phyloP scores from a whole-genome alignment of 768 basidiomycete genomes.

The Podaxis carcinomalis region DNA sequence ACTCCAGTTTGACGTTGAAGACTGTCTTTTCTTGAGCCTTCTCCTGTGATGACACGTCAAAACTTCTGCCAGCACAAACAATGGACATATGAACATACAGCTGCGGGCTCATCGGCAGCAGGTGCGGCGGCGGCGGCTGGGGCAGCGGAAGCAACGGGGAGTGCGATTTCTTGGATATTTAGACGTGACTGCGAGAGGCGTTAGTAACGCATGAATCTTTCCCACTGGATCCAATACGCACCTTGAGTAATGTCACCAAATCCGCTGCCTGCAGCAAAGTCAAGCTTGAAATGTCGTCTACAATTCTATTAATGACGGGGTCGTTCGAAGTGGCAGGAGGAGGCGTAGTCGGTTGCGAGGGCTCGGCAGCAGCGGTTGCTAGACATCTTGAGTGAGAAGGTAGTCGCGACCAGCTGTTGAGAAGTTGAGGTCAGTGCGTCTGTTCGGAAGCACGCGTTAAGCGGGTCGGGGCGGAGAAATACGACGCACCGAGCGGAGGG shows the following conservation, averaged over 20 bases:
- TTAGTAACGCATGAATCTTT: neutral
- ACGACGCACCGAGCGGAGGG: conserved; percentile 30
- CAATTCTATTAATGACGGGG: conserved; percentile 74
- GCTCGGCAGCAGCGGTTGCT: conserved; percentile 46
- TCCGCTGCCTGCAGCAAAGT: conserved; percentile 94
- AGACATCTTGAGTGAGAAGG: conserved; percentile 47
- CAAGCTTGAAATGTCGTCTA: conserved; percentile 87
- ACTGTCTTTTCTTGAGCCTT: conserved; percentile 99
- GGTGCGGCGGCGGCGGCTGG: conserved; percentile 49
- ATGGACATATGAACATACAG: conserved; percentile 39
- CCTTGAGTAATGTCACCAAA: conserved; percentile 89
- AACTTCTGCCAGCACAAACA: neutral
- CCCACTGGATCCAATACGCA: conserved; percentile 20
- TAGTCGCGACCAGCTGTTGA: conserved; percentile 32
- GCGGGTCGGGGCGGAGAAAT: neutral
- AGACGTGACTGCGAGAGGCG: conserved; percentile 60
- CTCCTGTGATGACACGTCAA: conserved; percentile 43
- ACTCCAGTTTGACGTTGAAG: conserved; percentile 93
- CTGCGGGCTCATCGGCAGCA: conserved; percentile 61
- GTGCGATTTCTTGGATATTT: conserved; percentile 96
- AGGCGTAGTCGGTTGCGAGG: conserved; percentile 36
- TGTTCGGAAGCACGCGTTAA: conserved; percentile 2
- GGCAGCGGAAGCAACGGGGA: conserved; percentile 72
- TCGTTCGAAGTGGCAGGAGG: conserved; percentile 47
- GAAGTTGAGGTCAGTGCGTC: conserved; percentile 10